Evolutionary conservation across 2,329 filamentous ascomycete genomes (phyloP).

Genomic region (Sporothrix protearum): DNA sequence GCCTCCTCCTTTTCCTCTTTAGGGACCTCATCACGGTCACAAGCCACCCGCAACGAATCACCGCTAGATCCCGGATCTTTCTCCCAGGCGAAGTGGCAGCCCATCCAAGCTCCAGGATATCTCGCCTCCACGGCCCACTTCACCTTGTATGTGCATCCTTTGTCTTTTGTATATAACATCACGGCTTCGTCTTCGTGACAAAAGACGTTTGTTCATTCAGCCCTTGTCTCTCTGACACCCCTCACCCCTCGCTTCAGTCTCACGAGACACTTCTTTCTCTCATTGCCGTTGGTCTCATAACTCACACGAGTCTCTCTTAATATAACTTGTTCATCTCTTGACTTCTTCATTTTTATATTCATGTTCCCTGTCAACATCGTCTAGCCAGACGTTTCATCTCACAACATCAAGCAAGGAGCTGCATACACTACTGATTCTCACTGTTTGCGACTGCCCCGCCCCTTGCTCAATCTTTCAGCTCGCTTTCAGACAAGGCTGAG

Average conservation of each 20-base stretch:
- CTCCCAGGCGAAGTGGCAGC: neutral
- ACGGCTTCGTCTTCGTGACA: neutral
- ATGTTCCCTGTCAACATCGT: neutral
- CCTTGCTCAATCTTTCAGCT: neutral
- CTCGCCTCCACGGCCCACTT: neutral
- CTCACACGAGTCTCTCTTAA: neutral
- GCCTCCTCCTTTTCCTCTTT: neutral
- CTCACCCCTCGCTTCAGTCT: neutral
- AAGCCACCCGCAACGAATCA: neutral
- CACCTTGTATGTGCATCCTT: neutral
- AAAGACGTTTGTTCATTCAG: neutral
- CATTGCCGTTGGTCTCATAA: neutral
- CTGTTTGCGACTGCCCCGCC: neutral
- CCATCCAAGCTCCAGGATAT: neutral
- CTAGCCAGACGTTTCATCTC: neutral
- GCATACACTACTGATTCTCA: neutral
- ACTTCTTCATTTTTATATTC: neutral
- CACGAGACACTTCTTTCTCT: neutral
- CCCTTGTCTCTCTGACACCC: neutral
- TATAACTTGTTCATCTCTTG: neutral
- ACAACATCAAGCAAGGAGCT: neutral
- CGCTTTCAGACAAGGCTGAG: conserved; percentile 13
- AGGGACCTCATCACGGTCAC: neutral
- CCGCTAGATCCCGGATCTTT: neutral
- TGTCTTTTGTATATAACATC: neutral